phyloP scores from a whole-genome alignment of 352 stramenopile species.

The Phytopythium helicoides region DNA sequence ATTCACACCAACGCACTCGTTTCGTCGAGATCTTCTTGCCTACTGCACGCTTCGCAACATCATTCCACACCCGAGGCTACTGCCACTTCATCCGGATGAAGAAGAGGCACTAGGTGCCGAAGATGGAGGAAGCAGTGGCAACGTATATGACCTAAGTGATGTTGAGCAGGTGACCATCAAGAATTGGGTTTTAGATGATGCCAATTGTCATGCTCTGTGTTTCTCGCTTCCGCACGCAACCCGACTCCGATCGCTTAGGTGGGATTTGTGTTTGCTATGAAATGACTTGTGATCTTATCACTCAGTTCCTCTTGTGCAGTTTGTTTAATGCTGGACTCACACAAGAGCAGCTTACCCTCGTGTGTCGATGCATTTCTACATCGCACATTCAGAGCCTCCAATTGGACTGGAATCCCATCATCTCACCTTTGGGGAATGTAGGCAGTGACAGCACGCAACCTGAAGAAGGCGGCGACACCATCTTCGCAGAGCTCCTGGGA shows the following conservation, averaged over 20 bases:
- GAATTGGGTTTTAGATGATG: constrained; percentile 70
- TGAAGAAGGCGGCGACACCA: background rate
- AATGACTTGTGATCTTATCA: background rate
- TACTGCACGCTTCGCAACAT: constrained; percentile 56
- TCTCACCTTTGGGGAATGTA: too few species aligned
- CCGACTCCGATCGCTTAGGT: constrained; percentile 57
- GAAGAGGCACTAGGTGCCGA: constrained; percentile 47
- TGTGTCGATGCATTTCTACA: constrained; percentile 49
- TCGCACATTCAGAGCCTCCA: constrained; percentile 54
- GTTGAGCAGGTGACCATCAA: constrained; percentile 51
- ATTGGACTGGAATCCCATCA: constrained; percentile 61
- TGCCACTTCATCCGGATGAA: constrained; percentile 57
- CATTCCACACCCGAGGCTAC: constrained; percentile 61
- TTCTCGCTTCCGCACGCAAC: constrained; percentile 46
- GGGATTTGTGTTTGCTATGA: constrained; percentile 4
- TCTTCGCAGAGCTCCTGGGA: constrained; percentile 42
- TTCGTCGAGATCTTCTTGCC: constrained; percentile 59
- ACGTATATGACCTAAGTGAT: constrained; percentile 61
- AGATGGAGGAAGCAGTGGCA: constrained; percentile 12
- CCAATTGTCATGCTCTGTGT: constrained; percentile 47
- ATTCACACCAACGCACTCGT: constrained; percentile 26
- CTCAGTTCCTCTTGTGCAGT: constrained; percentile 13
- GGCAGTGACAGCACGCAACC: too few species aligned
- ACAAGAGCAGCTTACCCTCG: constrained; percentile 40
- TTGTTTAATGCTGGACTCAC: constrained; percentile 64